These are phyloP conservation scores for Coriaria nepalensis DNA, from an alignment of 306 rosid genomes.

Conservation along the genomic window DNA sequence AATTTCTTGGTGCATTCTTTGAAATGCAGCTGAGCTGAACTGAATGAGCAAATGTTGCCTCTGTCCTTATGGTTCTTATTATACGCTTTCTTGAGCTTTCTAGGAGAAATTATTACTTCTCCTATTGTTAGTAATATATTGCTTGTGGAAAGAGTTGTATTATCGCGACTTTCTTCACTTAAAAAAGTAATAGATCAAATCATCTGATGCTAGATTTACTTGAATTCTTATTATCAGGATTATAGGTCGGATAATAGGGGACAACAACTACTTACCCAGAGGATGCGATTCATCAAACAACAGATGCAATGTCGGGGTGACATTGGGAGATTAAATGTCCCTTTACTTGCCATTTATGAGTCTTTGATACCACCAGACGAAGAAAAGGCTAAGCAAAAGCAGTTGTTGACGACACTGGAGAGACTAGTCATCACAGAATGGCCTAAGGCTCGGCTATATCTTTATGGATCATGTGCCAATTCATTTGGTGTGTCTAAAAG, in stretches of 20 bases:
- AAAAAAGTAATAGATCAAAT: too few species aligned
- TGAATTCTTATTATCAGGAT: slow-evolving; percentile 43
- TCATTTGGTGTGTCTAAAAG: slow-evolving; percentile 89
- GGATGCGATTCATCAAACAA: slow-evolving; percentile 45
- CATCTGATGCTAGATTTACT: slow-evolving; percentile 13
- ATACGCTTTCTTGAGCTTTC: too few species aligned
- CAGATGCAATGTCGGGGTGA: slow-evolving; percentile 55
- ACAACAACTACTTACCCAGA: slow-evolving; percentile 42
- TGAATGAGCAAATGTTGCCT: too few species aligned
- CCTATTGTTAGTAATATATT: too few species aligned
- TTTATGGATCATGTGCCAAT: slow-evolving; percentile 94
- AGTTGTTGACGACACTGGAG: slow-evolving; percentile 51
- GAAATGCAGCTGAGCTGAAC: too few species aligned
- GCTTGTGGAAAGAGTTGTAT: too few species aligned
- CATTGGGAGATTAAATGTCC: slow-evolving; percentile 44
- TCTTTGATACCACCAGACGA: slow-evolving; percentile 76
- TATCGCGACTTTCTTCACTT: too few species aligned
- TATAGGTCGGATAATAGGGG: slow-evolving; percentile 72
- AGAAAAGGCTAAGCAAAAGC: slow-evolving; percentile 75
- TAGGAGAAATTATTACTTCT: too few species aligned
- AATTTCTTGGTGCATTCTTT: too few species aligned
- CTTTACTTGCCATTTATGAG: slow-evolving; percentile 51
- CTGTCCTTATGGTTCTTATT: too few species aligned
- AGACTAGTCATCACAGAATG: slow-evolving; percentile 56
- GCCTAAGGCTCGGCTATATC: slow-evolving; percentile 66